Evolutionary conservation across 441 rosid species (phyloP), one percentile per base, ranked within the genome.

Genomic region (Theobroma grandiflorum): DNA sequence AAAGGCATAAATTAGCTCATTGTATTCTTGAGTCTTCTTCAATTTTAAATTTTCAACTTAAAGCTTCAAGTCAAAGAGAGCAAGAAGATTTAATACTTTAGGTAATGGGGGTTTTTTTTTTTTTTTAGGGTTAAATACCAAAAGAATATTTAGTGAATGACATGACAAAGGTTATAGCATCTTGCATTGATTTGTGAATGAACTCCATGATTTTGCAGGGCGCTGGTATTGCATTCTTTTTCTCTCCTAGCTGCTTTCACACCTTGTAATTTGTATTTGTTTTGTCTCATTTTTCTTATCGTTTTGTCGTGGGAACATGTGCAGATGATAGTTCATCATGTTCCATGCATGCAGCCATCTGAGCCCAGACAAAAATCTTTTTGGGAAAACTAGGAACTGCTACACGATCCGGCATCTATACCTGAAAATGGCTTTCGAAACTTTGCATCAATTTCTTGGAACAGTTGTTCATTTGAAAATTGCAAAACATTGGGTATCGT

Each of bases 291-390:
- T 8, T 33, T 16, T 8, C 15, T 71, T 15, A 49, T 49, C 61
- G 9, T 71, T 71, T 50, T 47, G 61, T 71, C 43, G 75, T 50
- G 42, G 49, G 55, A 33, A 71, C 61, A 33, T 71, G 59, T 71
- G 43, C 75, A 50, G 26, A 50, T 31, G 74, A 71, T 71, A 31
- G 14, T 49, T 50, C 43, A 71, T 49, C 74, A 71, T 42, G 53
- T 43, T 43, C 37, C 52, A 9, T 66, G 26, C 71, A 66, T 47
- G 57, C 74, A 70, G 74, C 58, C 69, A 64, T 49, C 20, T 49
- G 31, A 70, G 20, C 42, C 59, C 59, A 33, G 26, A 71, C 74
- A 71, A 50, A 49, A 71, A 26, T 26, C 15, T 26, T 49, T 49
- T 49, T 70, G 31, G 42, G 26, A 71, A 71, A 71, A 71, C 43